Conservation (phyloP, 805 yeast species). For the Peterozyma xylosa region DNA sequence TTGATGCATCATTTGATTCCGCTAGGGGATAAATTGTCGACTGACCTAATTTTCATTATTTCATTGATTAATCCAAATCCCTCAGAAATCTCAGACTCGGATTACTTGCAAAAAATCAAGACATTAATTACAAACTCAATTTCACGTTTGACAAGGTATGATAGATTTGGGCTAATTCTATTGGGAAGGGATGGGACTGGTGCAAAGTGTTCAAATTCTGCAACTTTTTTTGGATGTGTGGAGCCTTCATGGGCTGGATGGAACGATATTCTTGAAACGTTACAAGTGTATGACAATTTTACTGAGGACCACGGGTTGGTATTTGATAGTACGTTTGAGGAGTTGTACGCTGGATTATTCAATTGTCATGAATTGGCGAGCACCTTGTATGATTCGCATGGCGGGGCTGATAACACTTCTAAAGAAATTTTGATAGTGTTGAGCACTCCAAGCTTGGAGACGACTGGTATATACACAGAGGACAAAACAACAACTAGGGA, state of each 20-base stretch:
- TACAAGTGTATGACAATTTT: not conserved
- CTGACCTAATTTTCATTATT: constrained; percentile 1
- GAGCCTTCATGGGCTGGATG: constrained; percentile 6
- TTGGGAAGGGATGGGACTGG: constrained; percentile 5
- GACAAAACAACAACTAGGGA: too few species aligned
- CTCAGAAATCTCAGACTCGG: not conserved
- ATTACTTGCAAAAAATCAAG: constrained; percentile 1
- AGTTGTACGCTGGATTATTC: not conserved
- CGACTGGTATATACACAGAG: not conserved
- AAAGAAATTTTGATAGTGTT: not conserved
- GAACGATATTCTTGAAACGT: constrained; percentile 3
- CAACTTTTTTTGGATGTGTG: constrained; percentile 4
- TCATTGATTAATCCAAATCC: constrained; percentile 1
- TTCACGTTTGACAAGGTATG: not conserved
- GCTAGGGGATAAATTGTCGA: not conserved
- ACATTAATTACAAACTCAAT: not conserved
- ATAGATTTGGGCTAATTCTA: constrained; percentile 6
- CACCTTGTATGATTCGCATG: not conserved
- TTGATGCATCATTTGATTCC: not conserved
- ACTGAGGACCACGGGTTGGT: not conserved
- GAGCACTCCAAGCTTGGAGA: not conserved
- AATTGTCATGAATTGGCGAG: not conserved
- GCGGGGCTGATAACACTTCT: not conserved
- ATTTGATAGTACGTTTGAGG: not conserved
- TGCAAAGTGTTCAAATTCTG: not conserved